Conservation (phyloP, 352 stramenopile species). For the Phytopythium delawarense region DNA sequence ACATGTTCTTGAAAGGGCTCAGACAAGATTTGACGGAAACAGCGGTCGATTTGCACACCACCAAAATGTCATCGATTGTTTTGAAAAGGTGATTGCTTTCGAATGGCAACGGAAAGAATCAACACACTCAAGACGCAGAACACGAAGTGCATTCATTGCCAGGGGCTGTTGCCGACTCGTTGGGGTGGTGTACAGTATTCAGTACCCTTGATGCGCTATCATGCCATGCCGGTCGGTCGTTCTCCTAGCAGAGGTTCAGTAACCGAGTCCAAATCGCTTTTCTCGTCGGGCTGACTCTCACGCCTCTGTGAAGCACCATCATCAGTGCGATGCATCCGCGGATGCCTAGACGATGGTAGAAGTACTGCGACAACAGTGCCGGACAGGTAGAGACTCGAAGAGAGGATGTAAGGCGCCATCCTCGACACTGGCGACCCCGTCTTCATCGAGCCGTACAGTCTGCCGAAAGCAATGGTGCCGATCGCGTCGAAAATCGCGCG, state of each 20-base stretch:
- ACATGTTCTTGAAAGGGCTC: too few species aligned
- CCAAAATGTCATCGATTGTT: too few species aligned
- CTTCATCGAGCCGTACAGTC: slow-evolving; percentile 54
- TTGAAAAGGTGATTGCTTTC: too few species aligned
- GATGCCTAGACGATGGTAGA: slow-evolving; percentile 21
- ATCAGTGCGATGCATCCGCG: neutral
- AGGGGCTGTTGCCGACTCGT: too few species aligned
- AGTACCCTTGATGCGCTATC: neutral
- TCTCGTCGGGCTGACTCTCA: neutral
- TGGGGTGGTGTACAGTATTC: too few species aligned
- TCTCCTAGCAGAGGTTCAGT: neutral
- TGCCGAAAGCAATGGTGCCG: slow-evolving; percentile 46
- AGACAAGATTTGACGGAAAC: too few species aligned
- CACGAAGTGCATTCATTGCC: too few species aligned
- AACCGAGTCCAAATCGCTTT: neutral
- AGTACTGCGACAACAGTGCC: slow-evolving; percentile 40
- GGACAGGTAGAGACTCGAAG: slow-evolving; percentile 41
- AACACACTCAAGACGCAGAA: too few species aligned
- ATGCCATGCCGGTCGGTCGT: neutral
- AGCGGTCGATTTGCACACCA: too few species aligned
- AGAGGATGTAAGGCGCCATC: slow-evolving; percentile 50
- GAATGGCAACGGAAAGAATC: too few species aligned
- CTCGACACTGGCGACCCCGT: slow-evolving; percentile 32
- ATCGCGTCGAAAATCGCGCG: slow-evolving; percentile 56
- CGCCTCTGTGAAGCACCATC: neutral